phyloP scores from a whole-genome alignment of 2,329 filamentous ascomycete genomes.

The Didymella glomerata region DNA sequence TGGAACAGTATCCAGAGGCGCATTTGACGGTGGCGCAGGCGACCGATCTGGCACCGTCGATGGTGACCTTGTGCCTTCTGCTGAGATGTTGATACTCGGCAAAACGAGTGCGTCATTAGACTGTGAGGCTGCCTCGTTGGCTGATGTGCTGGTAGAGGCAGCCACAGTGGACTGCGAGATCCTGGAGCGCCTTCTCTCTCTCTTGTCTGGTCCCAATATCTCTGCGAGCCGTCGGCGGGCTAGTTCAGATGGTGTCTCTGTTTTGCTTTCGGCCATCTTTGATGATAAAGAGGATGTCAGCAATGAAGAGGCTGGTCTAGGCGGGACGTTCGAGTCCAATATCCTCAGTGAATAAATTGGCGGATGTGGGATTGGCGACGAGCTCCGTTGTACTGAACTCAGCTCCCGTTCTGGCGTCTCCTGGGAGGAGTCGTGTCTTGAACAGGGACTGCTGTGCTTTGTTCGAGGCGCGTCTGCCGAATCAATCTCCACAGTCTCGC shows the following conservation, averaged over 20 bases:
- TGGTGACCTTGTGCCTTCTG: slow-evolving; percentile 45
- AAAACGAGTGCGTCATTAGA: slow-evolving; percentile 1
- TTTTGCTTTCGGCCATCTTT: slow-evolving; percentile 30
- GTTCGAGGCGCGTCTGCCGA: not conserved
- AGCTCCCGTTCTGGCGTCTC: slow-evolving; percentile 31
- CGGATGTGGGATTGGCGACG: slow-evolving; percentile 34
- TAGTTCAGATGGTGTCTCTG: slow-evolving; percentile 17
- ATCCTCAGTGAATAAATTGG: slow-evolving; percentile 37
- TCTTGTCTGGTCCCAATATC: slow-evolving; percentile 15
- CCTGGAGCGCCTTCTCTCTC: slow-evolving; percentile 14
- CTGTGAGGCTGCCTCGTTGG: not conserved
- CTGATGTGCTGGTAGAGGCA: not conserved
- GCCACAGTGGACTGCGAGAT: not conserved
- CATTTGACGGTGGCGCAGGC: slow-evolving; percentile 34
- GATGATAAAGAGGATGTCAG: slow-evolving; percentile 18
- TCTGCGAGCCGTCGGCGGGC: slow-evolving; percentile 23
- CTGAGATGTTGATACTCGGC: slow-evolving; percentile 7
- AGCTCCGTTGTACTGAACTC: slow-evolving; percentile 16
- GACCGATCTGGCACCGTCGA: slow-evolving; percentile 46
- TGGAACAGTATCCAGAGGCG: slow-evolving; percentile 40
- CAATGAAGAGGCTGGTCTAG: slow-evolving; percentile 29
- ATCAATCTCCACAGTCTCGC: slow-evolving; percentile 27
- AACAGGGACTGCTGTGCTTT: slow-evolving; percentile 22
- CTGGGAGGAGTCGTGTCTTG: slow-evolving; percentile 47
- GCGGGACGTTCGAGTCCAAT: slow-evolving; percentile 30